These are phyloP conservation scores for Tillandsia leiboldiana DNA, from an alignment of 176 grass and related monocot species.

Conservation along the genomic window DNA sequence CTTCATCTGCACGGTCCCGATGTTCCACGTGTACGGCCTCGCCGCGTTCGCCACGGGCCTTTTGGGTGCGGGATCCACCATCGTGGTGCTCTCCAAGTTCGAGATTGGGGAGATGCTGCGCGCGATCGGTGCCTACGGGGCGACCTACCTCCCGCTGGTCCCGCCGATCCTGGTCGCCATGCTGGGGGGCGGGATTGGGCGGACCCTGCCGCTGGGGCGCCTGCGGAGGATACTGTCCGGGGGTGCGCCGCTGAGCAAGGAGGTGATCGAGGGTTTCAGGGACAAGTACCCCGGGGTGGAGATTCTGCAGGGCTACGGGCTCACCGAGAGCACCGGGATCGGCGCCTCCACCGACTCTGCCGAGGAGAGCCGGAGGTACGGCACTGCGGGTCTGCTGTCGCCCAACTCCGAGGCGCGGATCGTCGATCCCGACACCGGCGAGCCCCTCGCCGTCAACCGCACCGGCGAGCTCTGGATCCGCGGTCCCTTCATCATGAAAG, in stretches of 20 bases:
- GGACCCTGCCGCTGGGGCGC: slow-evolving; percentile 37
- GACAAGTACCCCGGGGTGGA: slow-evolving; percentile 80
- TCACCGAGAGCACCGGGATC: slow-evolving; percentile 90
- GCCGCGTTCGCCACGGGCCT: slow-evolving; percentile 84
- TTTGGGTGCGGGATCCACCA: slow-evolving; percentile 76
- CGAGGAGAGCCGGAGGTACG: slow-evolving; percentile 77
- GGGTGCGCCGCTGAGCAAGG: slow-evolving; percentile 66
- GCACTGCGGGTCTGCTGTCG: slow-evolving; percentile 78
- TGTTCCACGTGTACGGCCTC: slow-evolving; percentile 96
- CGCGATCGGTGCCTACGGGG: slow-evolving; percentile 45
- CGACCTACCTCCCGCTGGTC: slow-evolving; percentile 87
- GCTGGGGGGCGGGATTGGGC: slow-evolving; percentile 33
- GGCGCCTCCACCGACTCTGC: slow-evolving; percentile 86
- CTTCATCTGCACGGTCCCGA: slow-evolving; percentile 92
- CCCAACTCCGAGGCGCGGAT: slow-evolving; percentile 82
- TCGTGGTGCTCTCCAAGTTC: slow-evolving; percentile 85
- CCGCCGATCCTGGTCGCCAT: slow-evolving; percentile 88
- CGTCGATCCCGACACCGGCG: slow-evolving; percentile 60
- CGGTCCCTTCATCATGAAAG: slow-evolving; percentile 95
- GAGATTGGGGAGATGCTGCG: slow-evolving; percentile 79
- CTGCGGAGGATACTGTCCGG: slow-evolving; percentile 63
- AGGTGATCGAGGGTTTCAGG: slow-evolving; percentile 84
- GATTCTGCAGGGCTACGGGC: slow-evolving; percentile 84
- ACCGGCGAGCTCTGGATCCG: slow-evolving; percentile 90
- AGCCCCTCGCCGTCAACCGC: slow-evolving; percentile 45